Base-by-base conservation (phyloP, 2,329 filamentous ascomycete genomes). In the Lecanicillium sp. region DNA sequence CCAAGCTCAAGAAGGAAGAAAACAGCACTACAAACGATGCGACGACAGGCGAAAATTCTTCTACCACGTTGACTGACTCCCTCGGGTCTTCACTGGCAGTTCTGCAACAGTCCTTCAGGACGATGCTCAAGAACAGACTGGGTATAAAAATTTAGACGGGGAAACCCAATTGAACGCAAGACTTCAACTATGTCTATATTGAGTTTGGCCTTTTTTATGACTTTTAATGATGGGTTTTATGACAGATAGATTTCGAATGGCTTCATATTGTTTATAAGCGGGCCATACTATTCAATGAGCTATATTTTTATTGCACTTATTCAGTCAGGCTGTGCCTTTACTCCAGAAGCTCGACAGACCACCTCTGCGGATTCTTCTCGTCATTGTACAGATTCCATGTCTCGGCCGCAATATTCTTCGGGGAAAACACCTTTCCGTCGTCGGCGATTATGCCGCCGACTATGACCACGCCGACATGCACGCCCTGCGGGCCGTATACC, bases 401-500 rank as follows among this genome's bases (percentile, higher is more conserved):
- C 24, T 53, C 36, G 10, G 12, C 39, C 3, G 55, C 49, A 33
- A 58, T 54, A 26, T 57, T 52, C 6, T 26, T 42, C 9, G 54
- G 51, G 35, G 52, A 55, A 19, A 56, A 23, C 11, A 42, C 49
- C 10, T 50, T 41, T 23, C 50, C 48, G 17, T 44, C 29, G 5
- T 53, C 42, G 2, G 39, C 40, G 21, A 58, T 55, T 14, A 17
- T n/a, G 3, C 74, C 75, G 3, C 67, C 68, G 1, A 77, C 67
- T 40, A 59, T 66, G 2, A 79, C 57, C 15, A 78, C 55, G 0
- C 68, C 74, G 15, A 74, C 57, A 50, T 77, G 72, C 2, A 79
- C 67, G 2, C 67, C 67, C 43, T 64, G 56, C 2, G 54, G 19
- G 0, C 44, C 52, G 47, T 69, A 75, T 8, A 66, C 66, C 47